phyloP scores from a whole-genome alignment of 208 protist species.

The Angomonas ambiguus region DNA sequence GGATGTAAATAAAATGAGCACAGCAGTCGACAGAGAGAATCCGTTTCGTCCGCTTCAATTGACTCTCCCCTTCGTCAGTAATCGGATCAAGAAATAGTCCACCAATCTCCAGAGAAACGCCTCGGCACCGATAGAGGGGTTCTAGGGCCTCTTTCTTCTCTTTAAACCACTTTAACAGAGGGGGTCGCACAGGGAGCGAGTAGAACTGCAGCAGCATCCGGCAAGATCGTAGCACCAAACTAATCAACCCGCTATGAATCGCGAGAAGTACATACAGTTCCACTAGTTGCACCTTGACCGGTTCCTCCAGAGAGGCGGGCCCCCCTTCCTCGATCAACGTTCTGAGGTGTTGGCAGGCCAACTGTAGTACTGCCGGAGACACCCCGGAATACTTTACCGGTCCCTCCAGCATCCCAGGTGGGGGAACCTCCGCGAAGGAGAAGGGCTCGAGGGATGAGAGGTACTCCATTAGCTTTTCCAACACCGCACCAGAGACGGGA shows the following conservation, averaged over 20 bases:
- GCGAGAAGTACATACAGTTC: slow-evolving; percentile 69
- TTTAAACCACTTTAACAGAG: slow-evolving; percentile 47
- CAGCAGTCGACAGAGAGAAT: slow-evolving; percentile 68
- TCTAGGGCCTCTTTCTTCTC: slow-evolving; percentile 31
- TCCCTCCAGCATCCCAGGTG: background rate
- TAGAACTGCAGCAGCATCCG: slow-evolving; percentile 60
- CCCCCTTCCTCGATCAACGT: background rate
- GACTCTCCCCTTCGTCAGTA: background rate
- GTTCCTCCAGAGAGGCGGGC: background rate
- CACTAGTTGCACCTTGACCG: slow-evolving; percentile 20
- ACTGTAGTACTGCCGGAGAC: slow-evolving; percentile 50
- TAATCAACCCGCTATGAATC: slow-evolving; percentile 67
- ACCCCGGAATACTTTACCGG: background rate
- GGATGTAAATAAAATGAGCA: slow-evolving; percentile 45
- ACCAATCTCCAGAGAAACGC: background rate
- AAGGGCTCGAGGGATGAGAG: slow-evolving; percentile 62
- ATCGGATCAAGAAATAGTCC: background rate
- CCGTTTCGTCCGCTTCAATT: background rate
- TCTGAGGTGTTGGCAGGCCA: background rate
- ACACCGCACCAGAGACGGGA: slow-evolving; percentile 26
- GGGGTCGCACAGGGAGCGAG: slow-evolving; percentile 19
- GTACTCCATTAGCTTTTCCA: slow-evolving; percentile 64
- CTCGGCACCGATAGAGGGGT: slow-evolving; percentile 16
- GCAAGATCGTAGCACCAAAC: slow-evolving; percentile 57
- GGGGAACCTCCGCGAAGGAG: slow-evolving; percentile 46